Evolutionary conservation across 306 rosid species (phyloP).

Genomic region (Trifolium fragiferum): DNA sequence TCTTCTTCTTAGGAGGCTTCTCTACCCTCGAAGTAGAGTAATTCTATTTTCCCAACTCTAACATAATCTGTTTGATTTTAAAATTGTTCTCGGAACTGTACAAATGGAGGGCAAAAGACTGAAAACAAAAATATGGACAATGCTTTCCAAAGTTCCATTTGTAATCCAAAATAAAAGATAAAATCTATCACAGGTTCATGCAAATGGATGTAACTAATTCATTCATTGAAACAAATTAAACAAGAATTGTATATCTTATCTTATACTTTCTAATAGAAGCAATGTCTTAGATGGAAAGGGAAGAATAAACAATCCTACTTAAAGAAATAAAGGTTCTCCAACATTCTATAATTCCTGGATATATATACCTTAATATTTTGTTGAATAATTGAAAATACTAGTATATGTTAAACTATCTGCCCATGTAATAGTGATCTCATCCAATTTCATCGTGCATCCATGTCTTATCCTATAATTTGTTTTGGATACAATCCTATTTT

Average conservation of each 20-base stretch:
- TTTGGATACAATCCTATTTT: too few relatives aligned
- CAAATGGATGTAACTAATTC: neutral
- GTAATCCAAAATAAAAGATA: too few relatives aligned
- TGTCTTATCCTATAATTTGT: neutral
- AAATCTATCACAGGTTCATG: too few relatives aligned
- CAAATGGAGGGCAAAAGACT: too few relatives aligned
- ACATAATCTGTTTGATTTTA: too few relatives aligned
- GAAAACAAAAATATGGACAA: too few relatives aligned
- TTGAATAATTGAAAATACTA: neutral
- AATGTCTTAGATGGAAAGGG: too few relatives aligned
- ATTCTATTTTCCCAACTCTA: too few relatives aligned
- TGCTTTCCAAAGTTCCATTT: too few relatives aligned
- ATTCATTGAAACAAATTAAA: neutral
- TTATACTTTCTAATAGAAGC: neutral
- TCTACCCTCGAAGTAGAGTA: too few relatives aligned
- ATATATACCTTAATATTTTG: neutral
- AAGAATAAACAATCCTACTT: neutral
- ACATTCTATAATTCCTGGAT: neutral
- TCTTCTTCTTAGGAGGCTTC: too few relatives aligned
- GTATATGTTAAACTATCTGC: neutral
- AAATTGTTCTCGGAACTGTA: too few relatives aligned
- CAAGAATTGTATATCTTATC: neutral
- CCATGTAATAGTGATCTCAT: neutral
- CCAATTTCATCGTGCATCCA: constrained; percentile 40
- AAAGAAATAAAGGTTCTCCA: neutral